Evolutionary conservation across 2,329 filamentous ascomycete genomes (phyloP).

Genomic region (Keithomyces neogunnii): DNA sequence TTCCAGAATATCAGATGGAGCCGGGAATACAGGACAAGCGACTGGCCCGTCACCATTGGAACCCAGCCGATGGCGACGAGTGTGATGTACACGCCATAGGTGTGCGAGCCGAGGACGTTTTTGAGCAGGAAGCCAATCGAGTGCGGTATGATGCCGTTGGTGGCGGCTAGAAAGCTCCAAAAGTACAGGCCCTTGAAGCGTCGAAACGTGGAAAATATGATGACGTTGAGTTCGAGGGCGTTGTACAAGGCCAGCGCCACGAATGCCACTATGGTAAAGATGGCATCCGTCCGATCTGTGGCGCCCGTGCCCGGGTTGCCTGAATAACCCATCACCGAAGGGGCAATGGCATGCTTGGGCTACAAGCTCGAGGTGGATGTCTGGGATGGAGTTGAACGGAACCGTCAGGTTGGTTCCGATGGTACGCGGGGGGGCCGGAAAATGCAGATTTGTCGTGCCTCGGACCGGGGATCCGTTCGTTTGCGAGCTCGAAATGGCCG

Average conservation of each 20-base stretch:
- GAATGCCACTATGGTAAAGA: constrained; percentile 2
- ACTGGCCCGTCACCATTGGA: constrained; percentile 50
- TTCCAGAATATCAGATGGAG: constrained; percentile 49
- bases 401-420: not conserved
- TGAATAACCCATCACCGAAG: constrained; percentile 4
- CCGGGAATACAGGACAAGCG: constrained; percentile 52
- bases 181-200: constrained; percentile 25
- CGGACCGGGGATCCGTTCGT: not conserved
- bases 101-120: constrained; percentile 14
- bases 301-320: constrained; percentile 4
- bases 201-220: constrained; percentile 24
- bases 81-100: constrained; percentile 11
- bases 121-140: constrained; percentile 38
- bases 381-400: not conserved
- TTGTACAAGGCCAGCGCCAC: constrained; percentile 18
- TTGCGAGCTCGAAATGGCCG: not conserved
- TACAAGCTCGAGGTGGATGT: not conserved
- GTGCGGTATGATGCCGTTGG: constrained; percentile 24
- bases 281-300: not conserved
- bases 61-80: constrained; percentile 18
- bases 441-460: not conserved
- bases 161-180: constrained; percentile 26
- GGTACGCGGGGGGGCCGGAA: not conserved
- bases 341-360: not conserved
- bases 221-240: constrained; percentile 20